These are phyloP conservation scores for Globisporangium megalacanthum DNA, from an alignment of 352 stramenopile genomes.

Conservation along the genomic window DNA sequence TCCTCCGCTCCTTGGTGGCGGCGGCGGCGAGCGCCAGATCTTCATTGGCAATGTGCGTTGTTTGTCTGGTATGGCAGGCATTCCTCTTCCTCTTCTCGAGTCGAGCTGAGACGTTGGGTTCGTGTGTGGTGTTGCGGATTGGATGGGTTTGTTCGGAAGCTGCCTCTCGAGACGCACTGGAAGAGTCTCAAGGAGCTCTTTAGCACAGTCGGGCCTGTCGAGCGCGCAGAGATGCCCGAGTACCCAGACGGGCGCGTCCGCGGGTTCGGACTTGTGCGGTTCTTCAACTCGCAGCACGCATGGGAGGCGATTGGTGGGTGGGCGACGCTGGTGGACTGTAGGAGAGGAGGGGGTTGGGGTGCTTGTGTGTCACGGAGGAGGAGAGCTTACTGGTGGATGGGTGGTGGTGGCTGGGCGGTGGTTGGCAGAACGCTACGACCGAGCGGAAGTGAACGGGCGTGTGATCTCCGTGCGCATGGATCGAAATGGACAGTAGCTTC, in stretches of 20 bases:
- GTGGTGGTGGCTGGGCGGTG: not conserved
- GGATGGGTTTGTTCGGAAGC: constrained; percentile 17
- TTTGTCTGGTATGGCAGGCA: not conserved
- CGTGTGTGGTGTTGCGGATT: not conserved
- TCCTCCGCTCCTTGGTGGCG: constrained; percentile 4
- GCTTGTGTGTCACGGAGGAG: not conserved
- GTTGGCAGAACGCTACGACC: constrained; percentile 51
- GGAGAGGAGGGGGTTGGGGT: not conserved
- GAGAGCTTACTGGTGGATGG: not conserved
- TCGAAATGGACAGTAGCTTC: constrained; percentile 17
- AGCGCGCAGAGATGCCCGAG: constrained; percentile 55
- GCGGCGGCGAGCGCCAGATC: constrained; percentile 36
- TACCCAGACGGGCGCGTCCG: constrained; percentile 55
- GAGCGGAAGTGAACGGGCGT: constrained; percentile 56
- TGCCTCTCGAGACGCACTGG: constrained; percentile 66
- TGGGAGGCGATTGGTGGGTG: constrained; percentile 57
- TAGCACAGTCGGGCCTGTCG: constrained; percentile 53
- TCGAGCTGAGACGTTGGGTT: constrained; percentile 11
- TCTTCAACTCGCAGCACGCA: constrained; percentile 40
- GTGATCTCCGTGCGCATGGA: constrained; percentile 67
- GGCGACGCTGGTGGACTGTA: not conserved
- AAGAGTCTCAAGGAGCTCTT: constrained; percentile 70
- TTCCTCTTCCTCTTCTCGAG: no score
- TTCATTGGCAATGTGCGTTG: constrained; percentile 67
- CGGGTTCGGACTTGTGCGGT: constrained; percentile 71